Conservation (phyloP, 805 yeast genomes). For the Blastobotrys attinorum region DNA sequence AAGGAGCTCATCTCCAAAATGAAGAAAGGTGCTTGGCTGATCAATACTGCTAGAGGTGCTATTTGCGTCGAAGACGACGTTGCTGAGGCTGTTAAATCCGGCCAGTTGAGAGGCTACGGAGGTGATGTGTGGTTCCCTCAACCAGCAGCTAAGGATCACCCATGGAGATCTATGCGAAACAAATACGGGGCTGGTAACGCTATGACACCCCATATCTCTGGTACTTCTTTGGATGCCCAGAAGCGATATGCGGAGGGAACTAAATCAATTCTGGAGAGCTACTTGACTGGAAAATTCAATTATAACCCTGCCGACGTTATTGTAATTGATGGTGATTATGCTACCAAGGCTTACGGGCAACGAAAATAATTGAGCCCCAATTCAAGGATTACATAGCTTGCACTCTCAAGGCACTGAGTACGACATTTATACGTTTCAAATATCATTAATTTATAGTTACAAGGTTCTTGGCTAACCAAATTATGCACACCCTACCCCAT, state of each 20-base stretch:
- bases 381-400: too few species aligned
- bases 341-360: constrained; percentile 62
- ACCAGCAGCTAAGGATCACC: constrained; percentile 71
- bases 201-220: constrained; percentile 77
- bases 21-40: constrained; percentile 67
- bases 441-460: too few species aligned
- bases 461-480: too few species aligned
- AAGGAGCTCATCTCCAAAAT: constrained; percentile 52
- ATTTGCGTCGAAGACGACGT: constrained; percentile 66
- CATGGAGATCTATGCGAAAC: constrained; percentile 67
- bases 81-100: constrained; percentile 62
- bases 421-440: too few species aligned
- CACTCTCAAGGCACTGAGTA: too few species aligned
- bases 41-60: constrained; percentile 79
- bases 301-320: constrained; percentile 73
- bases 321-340: constrained; percentile 62
- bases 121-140: constrained; percentile 86
- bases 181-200: constrained; percentile 70
- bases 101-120: constrained; percentile 70
- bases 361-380: constrained; percentile 10
- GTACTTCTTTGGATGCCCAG: constrained; percentile 77
- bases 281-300: constrained; percentile 52
- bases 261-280: constrained; percentile 53
- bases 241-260: constrained; percentile 64
- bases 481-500: too few species aligned